Percentiles rank a stretch among this genome's conserved stretches.
phyloP scores from a whole-genome alignment of 2,329 filamentous ascomycete genomes.

The Talaromyces sp. region DNA sequence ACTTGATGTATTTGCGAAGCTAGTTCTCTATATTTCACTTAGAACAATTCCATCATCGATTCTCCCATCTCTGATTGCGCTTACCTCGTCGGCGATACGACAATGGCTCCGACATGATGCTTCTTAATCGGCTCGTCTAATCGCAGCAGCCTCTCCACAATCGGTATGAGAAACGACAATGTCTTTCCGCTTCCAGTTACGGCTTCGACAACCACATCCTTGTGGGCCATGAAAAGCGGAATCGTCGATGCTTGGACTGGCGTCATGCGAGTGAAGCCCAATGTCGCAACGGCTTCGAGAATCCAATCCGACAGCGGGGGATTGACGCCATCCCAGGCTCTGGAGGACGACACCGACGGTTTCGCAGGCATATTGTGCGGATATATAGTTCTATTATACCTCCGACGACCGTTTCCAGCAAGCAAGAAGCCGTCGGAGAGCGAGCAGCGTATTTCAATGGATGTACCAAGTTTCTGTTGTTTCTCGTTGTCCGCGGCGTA shows the following conservation, averaged over 20 bases:
- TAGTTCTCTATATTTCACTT: slow-evolving; percentile 59
- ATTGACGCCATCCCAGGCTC: slow-evolving; percentile 64
- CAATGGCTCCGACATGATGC: slow-evolving; percentile 83
- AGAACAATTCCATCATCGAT: background rate
- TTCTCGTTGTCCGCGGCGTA: background rate
- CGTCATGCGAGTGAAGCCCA: slow-evolving; percentile 84
- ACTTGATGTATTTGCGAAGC: slow-evolving; percentile 86
- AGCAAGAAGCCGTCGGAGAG: background rate
- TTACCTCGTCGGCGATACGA: slow-evolving; percentile 76
- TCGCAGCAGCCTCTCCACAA: slow-evolving; percentile 75
- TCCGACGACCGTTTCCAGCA: background rate
- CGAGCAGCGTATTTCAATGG: background rate
- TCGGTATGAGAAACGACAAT: slow-evolving; percentile 75
- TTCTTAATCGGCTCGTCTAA: slow-evolving; percentile 78
- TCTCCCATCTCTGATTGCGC: slow-evolving; percentile 2
- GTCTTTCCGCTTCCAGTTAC: slow-evolving; percentile 92
- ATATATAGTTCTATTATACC: background rate
- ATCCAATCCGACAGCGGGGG: slow-evolving; percentile 77
- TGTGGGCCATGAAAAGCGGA: slow-evolving; percentile 81
- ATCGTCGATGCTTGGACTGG: slow-evolving; percentile 93
- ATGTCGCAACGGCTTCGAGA: slow-evolving; percentile 72
- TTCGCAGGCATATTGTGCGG: slow-evolving; percentile 25
- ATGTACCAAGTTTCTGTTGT: background rate
- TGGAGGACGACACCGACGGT: slow-evolving; percentile 42
- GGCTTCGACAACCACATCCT: slow-evolving; percentile 88